These are phyloP conservation scores for Aristolochia fimbriata DNA, from an alignment of 164 flowering plant species.

Conservation along the genomic window DNA sequence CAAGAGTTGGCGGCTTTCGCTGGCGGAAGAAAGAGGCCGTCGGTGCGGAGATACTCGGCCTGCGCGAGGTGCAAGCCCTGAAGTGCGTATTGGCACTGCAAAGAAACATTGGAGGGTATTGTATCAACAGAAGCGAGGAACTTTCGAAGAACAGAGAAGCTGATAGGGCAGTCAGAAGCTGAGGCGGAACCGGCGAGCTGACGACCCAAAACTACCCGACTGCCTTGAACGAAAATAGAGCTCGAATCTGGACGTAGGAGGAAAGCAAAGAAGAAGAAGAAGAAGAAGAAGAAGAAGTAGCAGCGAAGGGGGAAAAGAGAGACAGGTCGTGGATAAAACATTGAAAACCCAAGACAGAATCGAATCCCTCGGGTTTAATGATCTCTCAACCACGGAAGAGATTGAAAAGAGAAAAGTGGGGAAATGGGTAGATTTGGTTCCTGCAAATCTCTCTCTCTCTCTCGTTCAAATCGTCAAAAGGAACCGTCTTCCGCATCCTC, in stretches of 20 bases:
- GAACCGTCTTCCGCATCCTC: not conserved
- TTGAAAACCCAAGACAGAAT: not conserved
- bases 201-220: not conserved
- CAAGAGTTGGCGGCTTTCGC: conserved; percentile 33
- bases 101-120: not conserved
- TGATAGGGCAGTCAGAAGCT: conserved; percentile 29
- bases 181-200: conserved; percentile 4
- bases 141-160: conserved; percentile 22
- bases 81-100: conserved; percentile 24
- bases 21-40: conserved; percentile 39
- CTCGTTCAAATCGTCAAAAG: not conserved
- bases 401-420: not conserved
- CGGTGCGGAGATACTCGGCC: conserved; percentile 34
- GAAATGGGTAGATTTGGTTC: not conserved
- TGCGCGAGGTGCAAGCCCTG: conserved; percentile 38
- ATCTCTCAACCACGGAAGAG: not conserved
- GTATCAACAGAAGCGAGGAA: conserved; percentile 10
- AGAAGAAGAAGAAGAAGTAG: not conserved
- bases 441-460: not conserved
- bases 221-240: not conserved
- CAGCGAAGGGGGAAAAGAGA: not conserved
- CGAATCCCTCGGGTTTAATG: too few species aligned
- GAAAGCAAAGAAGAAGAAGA: not conserved
- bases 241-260: not conserved
- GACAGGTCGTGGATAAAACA: not conserved